These are phyloP conservation scores for Plasmopara halstedii DNA, from an alignment of 352 stramenopile species.

Conservation along the genomic window DNA sequence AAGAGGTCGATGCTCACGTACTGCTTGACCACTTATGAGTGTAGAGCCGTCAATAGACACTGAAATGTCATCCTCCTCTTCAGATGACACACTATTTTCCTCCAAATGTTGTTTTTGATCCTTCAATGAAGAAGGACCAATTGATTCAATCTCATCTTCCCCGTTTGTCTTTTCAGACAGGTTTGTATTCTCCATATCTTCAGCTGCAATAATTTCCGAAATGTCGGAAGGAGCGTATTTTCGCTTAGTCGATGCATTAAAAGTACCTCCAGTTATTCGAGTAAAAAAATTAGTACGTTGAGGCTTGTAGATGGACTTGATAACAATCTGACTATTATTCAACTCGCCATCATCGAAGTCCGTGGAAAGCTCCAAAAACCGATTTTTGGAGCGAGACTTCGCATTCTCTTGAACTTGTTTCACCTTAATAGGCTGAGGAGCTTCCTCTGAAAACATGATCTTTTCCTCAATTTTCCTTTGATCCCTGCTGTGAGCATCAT, in stretches of 20 bases:
- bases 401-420: background rate
- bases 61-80: constrained; percentile 43
- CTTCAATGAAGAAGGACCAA: no score
- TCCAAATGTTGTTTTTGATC: constrained; percentile 2
- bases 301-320: constrained; percentile 66
- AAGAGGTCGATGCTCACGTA: constrained; percentile 4
- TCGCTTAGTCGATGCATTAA: constrained; percentile 9
- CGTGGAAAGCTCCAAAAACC: constrained; percentile 24
- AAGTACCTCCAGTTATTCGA: constrained; percentile 12
- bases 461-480: background rate
- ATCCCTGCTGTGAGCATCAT: constrained; percentile 2
- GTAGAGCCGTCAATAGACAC: constrained; percentile 32
- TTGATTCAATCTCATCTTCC: constrained; percentile 1
- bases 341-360: constrained; percentile 10
- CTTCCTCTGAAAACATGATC: background rate
- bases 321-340: constrained; percentile 34
- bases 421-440: background rate
- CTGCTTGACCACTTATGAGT: background rate
- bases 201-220: constrained; percentile 4
- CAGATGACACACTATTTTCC: constrained; percentile 16
- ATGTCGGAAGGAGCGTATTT: constrained; percentile 18
- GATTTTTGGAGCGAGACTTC: constrained; percentile 1
- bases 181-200: background rate
- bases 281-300: constrained; percentile 28
- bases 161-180: constrained; percentile 2